A percentile compares a stretch with the other conserved stretches of the same genome.
Evolutionary conservation across 148 eudicot species (phyloP).

Genomic region (Nepenthes gracilis): DNA sequence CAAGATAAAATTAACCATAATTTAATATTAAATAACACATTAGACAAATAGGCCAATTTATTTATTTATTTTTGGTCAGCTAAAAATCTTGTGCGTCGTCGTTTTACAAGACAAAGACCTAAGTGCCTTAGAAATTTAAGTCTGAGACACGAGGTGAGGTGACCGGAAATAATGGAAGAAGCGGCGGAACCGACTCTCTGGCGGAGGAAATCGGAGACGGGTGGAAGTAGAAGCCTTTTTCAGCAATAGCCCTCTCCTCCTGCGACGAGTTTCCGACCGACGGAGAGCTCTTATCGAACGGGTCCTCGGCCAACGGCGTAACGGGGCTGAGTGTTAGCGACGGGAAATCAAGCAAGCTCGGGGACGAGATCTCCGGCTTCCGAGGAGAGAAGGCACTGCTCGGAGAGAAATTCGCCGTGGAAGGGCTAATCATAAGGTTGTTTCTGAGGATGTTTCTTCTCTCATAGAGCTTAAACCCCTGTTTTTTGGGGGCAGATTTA

Average conservation of each 20-base stretch:
- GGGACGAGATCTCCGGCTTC: conserved; percentile 46
- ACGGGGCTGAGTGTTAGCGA: conserved; percentile 46
- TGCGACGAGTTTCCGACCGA: conserved; percentile 7
- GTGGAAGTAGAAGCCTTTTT: conserved; percentile 47
- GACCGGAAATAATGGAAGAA: conserved; percentile 56
- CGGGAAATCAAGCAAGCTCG: conserved; percentile 67
- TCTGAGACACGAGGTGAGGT: conserved; percentile 43
- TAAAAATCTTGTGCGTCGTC: too few relatives aligned
- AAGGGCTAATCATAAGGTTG: conserved; percentile 20
- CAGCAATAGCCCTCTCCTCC: conserved; percentile 43
- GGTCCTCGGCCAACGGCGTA: conserved; percentile 42
- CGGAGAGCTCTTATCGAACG: conserved; percentile 35
- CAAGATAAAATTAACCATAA: too few relatives aligned
- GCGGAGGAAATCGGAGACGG: conserved; percentile 64
- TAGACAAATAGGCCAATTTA: too few relatives aligned
- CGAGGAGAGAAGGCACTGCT: conserved; percentile 12
- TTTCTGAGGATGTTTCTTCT: conserved; percentile 38
- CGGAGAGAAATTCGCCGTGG: not conserved
- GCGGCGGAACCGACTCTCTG: conserved; percentile 46
- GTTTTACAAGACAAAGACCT: too few relatives aligned
- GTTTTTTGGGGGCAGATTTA: conserved; percentile 27
- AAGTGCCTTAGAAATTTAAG: conserved; percentile 10
- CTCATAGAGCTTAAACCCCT: conserved; percentile 61
- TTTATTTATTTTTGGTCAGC: too few relatives aligned
- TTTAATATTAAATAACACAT: too few relatives aligned